These are phyloP conservation scores for Penicillium sp. DNA, from an alignment of 2,329 filamentous ascomycete genomes.

Conservation along the genomic window DNA sequence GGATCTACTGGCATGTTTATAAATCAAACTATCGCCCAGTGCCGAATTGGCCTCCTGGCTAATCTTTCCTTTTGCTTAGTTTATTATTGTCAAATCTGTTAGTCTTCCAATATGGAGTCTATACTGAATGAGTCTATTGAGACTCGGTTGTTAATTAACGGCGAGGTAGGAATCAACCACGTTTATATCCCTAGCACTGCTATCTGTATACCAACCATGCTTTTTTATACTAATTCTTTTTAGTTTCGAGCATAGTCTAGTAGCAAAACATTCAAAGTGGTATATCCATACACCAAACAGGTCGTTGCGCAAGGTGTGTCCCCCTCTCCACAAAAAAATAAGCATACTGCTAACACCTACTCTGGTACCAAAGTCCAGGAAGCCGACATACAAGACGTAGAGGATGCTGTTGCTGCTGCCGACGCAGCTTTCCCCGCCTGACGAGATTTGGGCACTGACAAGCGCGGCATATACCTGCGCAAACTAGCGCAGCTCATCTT, in stretches of 20 bases:
- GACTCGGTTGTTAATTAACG: constrained; percentile 37
- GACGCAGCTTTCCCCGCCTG: constrained; percentile 41
- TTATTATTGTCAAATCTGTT: background rate
- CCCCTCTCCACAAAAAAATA: background rate
- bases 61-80: background rate
- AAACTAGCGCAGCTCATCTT: constrained; percentile 35
- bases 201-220: background rate
- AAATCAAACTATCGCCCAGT: background rate
- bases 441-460: constrained; percentile 36
- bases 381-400: constrained; percentile 34
- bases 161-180: constrained; percentile 23
- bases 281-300: constrained; percentile 33
- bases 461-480: constrained; percentile 35
- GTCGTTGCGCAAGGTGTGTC: constrained; percentile 29
- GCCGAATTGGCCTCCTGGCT: background rate
- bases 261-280: constrained; percentile 32
- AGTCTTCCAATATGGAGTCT: constrained; percentile 13
- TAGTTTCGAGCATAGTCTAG: constrained; percentile 32
- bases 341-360: background rate
- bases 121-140: constrained; percentile 25
- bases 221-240: background rate
- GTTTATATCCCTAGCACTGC: too few relatives aligned
- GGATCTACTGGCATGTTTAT: background rate
- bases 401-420: constrained; percentile 41
- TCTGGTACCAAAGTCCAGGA: constrained; percentile 29